Base-by-base conservation (phyloP, 345 rosid species). In the Pseudoturritis turrita region DNA sequence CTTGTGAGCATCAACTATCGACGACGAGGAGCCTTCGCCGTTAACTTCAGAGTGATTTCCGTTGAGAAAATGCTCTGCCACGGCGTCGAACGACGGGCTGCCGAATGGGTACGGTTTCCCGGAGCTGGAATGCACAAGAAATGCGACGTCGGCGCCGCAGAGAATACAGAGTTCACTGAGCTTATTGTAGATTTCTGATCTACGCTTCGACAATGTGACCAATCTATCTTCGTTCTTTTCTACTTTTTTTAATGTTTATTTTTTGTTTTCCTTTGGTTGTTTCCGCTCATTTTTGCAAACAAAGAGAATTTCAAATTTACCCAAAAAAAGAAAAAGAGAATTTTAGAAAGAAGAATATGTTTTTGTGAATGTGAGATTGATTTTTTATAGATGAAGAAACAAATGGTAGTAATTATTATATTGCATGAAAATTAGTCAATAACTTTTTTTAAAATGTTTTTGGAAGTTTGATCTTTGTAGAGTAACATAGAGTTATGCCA, bases 51-150 rank as follows among this genome's bases (percentile, higher is more conserved):
- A 5, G 15, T 19, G 15, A 22, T 6, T 2, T 26, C 67, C 53
- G 7, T 26, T 23, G 19, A 66, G 53, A 40, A 65, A 74, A 8
- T 67, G 26, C 31, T 65, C 5, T 0, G 44, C 52, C 6, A 74
- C 72, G 10, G 33, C 57, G n/a, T 41, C 28, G 8, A 74, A 66
- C 1, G 78, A 74, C 0, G 72, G 72, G 14, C 19, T 57, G 0
- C 68, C 60, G 35, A 74, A 58, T 8, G 72, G 39, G 36, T 46
- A 66, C 6, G 77, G 72, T 6, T 73, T 73, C 0, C 71, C 71
- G 0, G 71, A 14, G 6, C 49, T 17, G 2, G 71, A 64, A 25
- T 35, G 65, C 1, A 50, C 22, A 13, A 65, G 72, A 36, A 65
- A 73, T 0, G 43, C 77, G 5, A 57, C 40, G 0, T 73, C 28